These are phyloP conservation scores for Serendipita vermifera DNA, from an alignment of 768 basidiomycete genomes.

Conservation along the genomic window DNA sequence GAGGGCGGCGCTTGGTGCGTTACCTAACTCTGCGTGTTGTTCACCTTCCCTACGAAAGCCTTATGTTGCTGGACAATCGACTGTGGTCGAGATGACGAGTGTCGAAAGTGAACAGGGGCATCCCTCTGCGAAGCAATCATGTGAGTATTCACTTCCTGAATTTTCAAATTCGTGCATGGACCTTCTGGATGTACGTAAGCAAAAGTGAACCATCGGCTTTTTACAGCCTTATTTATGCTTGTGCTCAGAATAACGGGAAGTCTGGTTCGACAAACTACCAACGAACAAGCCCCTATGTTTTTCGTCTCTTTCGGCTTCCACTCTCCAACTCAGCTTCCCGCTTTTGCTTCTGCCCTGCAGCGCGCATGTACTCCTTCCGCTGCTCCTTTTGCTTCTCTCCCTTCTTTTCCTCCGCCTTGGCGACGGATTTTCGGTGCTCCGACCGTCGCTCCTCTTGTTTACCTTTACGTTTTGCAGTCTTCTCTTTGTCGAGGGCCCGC, in stretches of 20 bases:
- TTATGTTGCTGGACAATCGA: neutral
- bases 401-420: conserved; percentile 50
- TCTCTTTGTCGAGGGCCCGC: conserved; percentile 79
- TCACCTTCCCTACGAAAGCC: conserved; percentile 1
- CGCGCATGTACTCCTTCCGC: conserved; percentile 62
- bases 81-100: too few relatives aligned
- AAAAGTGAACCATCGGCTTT: too few relatives aligned
- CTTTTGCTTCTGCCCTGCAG: conserved; percentile 58
- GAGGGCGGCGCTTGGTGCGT: neutral
- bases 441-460: conserved; percentile 74
- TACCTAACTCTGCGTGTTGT: neutral
- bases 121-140: too few relatives aligned
- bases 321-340: conserved; percentile 49
- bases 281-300: conserved; percentile 21
- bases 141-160: too few relatives aligned
- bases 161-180: too few relatives aligned
- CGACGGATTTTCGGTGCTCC: conserved; percentile 56
- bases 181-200: too few relatives aligned
- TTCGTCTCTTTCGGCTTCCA: conserved; percentile 40
- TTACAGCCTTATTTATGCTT: too few relatives aligned
- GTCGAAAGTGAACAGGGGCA: too few relatives aligned
- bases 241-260: too few relatives aligned
- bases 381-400: conserved; percentile 61
- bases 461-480: conserved; percentile 60
- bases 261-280: too few relatives aligned